Evolutionary conservation across 2,329 filamentous ascomycete species (phyloP), one percentile per base, ranked within the genome.

Genomic region (Phialophora tarda): DNA sequence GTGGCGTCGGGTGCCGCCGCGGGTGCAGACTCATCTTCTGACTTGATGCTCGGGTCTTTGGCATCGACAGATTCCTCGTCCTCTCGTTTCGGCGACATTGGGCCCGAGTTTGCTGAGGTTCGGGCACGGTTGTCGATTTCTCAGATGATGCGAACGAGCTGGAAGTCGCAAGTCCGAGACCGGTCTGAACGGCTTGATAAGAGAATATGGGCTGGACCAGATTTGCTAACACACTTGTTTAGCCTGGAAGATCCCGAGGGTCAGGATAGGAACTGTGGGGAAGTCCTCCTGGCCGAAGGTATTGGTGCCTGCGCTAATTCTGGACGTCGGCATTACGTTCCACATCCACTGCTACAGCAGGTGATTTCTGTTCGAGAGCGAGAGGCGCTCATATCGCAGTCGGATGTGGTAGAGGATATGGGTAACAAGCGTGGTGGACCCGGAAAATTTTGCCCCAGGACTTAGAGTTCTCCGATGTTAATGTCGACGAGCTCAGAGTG

Each of bases 31-130:
- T 48, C 44, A 26, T 65, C 65, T 8, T 68, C 62, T 50, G 69
- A 34, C 54, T 63, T 63, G 83, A 86, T 71, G 83, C 85, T 24
- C 78, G 75, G 59, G 77, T 78, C n/a, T 75, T 73, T 63, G 51
- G 55, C 67, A 62, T 67, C 53, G 41, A 59, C 44, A 44, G 54
- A 47, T 44, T 71, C 68, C 34, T 63, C 62, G n/a, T 69, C 64
- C 63, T 69, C 68, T 26, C 54, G 56, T 54, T 55, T 64, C 14
- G 64, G 60, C 65, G 66, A 65, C 70, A 70, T 67, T 38, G 55
- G 59, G 14, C 24, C 17, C 59, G 32, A 41, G 21, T 34, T 11
- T 26, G 32, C 12, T 44, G 6, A 47, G 30, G 21, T 50, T 41
- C 24, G 55, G 34, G 14, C 26, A 32, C n/a, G 7, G 21, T 60